A percentile compares a stretch with the other conserved stretches of the same genome.
These are phyloP conservation scores for Metarhizium rileyi DNA, from an alignment of 2,329 filamentous ascomycete species.

Conservation along the genomic window DNA sequence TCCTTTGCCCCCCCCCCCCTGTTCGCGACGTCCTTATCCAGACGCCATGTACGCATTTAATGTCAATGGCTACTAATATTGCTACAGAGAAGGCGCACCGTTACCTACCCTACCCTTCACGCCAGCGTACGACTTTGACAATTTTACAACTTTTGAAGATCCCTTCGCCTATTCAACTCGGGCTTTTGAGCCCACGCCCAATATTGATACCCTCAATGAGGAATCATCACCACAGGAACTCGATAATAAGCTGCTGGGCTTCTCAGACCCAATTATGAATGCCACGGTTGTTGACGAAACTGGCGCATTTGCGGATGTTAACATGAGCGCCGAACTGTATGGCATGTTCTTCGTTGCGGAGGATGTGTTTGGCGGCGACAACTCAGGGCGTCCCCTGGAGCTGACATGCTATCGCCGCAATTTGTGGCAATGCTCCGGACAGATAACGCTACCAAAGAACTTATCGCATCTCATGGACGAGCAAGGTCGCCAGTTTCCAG, in stretches of 20 bases:
- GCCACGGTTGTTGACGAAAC: constrained; percentile 55
- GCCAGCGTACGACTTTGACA: constrained; percentile 50
- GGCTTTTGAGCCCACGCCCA: constrained; percentile 34
- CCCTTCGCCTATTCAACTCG: constrained; percentile 50
- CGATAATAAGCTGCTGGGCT: constrained; percentile 65
- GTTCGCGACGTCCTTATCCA: not conserved
- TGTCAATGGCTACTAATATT: not conserved
- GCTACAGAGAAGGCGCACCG: constrained; percentile 22
- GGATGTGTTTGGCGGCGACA: constrained; percentile 60
- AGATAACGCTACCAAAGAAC: constrained; percentile 66
- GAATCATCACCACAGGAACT: constrained; percentile 45
- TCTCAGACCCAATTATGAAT: constrained; percentile 53
- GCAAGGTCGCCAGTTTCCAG: constrained; percentile 66
- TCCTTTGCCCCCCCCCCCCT: constrained; percentile 1
- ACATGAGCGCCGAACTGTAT: constrained; percentile 66
- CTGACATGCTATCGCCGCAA: constrained; percentile 93
- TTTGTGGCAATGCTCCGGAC: constrained; percentile 88
- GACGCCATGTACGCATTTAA: not conserved
- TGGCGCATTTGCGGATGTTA: constrained; percentile 52
- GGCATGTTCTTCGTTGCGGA: constrained; percentile 87
- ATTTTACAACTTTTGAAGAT: constrained; percentile 54
- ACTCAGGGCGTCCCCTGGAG: constrained; percentile 55
- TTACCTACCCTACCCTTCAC: constrained; percentile 40
- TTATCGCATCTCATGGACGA: constrained; percentile 61
- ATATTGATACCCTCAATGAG: constrained; percentile 33